Evolutionary conservation across 768 basidiomycete genomes (phyloP).

Genomic region (Exidia glandulosa): DNA sequence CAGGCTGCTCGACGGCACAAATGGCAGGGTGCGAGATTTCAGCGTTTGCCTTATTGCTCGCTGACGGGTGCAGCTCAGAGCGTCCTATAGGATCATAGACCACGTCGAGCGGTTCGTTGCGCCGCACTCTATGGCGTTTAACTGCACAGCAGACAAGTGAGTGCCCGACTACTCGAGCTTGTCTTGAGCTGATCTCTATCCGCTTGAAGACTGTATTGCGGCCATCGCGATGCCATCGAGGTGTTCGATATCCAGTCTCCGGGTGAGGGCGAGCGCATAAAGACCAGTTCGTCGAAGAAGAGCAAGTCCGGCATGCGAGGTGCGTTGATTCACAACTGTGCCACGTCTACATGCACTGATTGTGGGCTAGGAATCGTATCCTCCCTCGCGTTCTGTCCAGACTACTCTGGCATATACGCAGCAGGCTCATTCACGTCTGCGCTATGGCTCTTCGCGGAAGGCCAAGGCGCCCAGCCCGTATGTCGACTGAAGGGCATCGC

Average conservation of each 20-base stretch:
- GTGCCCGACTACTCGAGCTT: constrained; percentile 7
- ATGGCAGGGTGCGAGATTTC: constrained; percentile 50
- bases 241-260: constrained; percentile 68
- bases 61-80: constrained; percentile 51
- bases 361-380: constrained; percentile 75
- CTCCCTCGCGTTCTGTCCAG: constrained; percentile 64
- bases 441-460: constrained; percentile 57
- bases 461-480: constrained; percentile 39
- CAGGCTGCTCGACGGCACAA: constrained; percentile 68
- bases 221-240: constrained; percentile 77
- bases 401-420: constrained; percentile 54
- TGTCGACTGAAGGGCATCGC: constrained; percentile 53
- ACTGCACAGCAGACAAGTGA: constrained; percentile 53
- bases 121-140: constrained; percentile 76
- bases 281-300: constrained; percentile 62
- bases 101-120: constrained; percentile 88
- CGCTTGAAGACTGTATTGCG: constrained; percentile 63
- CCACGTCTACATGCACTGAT: background rate
- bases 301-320: constrained; percentile 84
- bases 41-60: constrained; percentile 12
- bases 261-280: constrained; percentile 60
- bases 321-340: constrained; percentile 16
- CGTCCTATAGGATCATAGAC: constrained; percentile 86
- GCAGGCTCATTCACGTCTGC: constrained; percentile 52
- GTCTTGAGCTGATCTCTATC: background rate